Evolutionary conservation across 768 basidiomycete genomes (phyloP), one percentile per base, ranked within the genome.

Genomic region (Termitomyces sp.): DNA sequence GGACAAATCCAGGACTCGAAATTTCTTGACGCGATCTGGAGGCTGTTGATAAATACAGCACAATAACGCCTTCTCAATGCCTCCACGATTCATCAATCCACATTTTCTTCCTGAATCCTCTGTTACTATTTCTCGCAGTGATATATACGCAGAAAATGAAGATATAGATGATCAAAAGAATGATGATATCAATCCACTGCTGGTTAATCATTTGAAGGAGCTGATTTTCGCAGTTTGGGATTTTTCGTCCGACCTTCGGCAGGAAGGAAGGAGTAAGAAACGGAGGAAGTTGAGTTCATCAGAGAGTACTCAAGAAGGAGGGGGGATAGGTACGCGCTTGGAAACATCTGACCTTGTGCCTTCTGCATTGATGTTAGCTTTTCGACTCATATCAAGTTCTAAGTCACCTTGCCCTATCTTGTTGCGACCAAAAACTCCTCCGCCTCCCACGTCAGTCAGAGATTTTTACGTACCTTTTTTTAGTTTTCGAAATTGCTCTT

Each of bases 331-430:
- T 63, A 53, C 23, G 61, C 8, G 42, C 7, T n/a, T 42, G 12
- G 9, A 27, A 21, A 38, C 27, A 16, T 5, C 23, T 29, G 6
- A 53, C 54, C 14, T 50, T 61, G 14, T 59, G 16, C 54, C 37
- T 37, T 51, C 9, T 27, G 35, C 25, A 51, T 51, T 40, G 1
- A 29, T 29, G 25, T 25, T 35, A 83, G 81, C 68, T 32, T 84
- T 84, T 59, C 77, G 81, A 16, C 74, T 84, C 21, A 59, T 84
- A 16, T 83, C 83, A 16, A 64, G 62, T 43, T 66, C 75, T 2
- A 64, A 67, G 17, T 57, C 68, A n/a, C 74, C 77, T 0, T 64
- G 68, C n/a, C 60, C 56, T n/a, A 67, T 84, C 38, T 78, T 73
- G n/a, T 62, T 81, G 12, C 62, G 70, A 12, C 77, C 77, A 0